phyloP scores from a whole-genome alignment of 2,329 filamentous ascomycete species.

The Zymoseptoria brevis region DNA sequence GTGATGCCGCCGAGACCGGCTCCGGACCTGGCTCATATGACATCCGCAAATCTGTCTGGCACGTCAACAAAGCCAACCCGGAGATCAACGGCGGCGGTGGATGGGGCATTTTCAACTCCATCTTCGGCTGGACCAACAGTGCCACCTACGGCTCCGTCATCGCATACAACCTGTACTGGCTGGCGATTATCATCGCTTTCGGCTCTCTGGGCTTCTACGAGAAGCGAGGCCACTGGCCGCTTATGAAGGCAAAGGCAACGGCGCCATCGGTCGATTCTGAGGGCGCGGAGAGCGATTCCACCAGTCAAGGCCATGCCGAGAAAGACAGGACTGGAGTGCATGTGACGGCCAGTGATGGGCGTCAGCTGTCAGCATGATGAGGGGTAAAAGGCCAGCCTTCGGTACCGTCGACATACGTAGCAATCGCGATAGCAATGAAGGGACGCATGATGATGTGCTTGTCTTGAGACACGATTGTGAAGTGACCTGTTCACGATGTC shows the following conservation, averaged over 20 bases:
- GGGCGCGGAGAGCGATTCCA: slow-evolving; percentile 18
- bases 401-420: neutral
- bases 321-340: slow-evolving; percentile 16
- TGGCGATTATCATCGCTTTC: slow-evolving; percentile 59
- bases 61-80: slow-evolving; percentile 77
- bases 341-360: slow-evolving; percentile 1
- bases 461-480: neutral
- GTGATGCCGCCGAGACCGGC: slow-evolving; percentile 55
- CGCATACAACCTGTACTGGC: slow-evolving; percentile 83
- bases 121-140: slow-evolving; percentile 82
- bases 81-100: slow-evolving; percentile 63
- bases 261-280: slow-evolving; percentile 8
- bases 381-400: neutral
- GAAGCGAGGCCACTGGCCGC: slow-evolving; percentile 42
- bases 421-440: neutral
- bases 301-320: slow-evolving; percentile 13
- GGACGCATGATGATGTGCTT: neutral
- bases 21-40: slow-evolving; percentile 70
- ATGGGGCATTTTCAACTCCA: slow-evolving; percentile 81
- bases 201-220: slow-evolving; percentile 60
- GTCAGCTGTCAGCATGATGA: neutral
- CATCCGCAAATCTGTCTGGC: slow-evolving; percentile 70
- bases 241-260: slow-evolving; percentile 30
- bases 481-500: no score
- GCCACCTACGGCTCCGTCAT: slow-evolving; percentile 82